These are phyloP conservation scores for Aspergillus sojae DNA, from an alignment of 2,329 filamentous ascomycete species.

Conservation along the genomic window DNA sequence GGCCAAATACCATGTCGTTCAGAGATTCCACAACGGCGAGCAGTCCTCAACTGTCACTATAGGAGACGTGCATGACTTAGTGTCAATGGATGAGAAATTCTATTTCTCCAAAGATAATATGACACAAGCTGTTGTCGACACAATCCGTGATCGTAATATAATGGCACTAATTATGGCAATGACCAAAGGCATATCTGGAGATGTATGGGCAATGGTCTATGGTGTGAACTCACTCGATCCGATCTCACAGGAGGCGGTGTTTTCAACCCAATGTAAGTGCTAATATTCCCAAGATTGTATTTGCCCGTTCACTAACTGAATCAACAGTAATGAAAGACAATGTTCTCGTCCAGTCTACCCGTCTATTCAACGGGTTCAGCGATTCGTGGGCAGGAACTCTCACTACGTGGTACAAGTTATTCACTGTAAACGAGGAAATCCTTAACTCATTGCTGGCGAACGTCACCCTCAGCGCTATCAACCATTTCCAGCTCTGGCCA, in stretches of 20 bases:
- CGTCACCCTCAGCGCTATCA: not conserved
- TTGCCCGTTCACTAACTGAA: not conserved
- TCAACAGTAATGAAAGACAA: not conserved
- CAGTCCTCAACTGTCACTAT: not conserved
- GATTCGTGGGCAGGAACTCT: not conserved
- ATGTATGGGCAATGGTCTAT: not conserved
- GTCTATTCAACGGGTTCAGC: not conserved
- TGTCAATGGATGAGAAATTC: not conserved
- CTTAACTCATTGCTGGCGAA: not conserved
- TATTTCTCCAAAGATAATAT: not conserved
- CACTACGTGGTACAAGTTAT: accelerated
- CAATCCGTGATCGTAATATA: not conserved
- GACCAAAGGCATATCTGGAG: not conserved
- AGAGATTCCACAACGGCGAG: not conserved
- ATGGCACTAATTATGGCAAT: not conserved
- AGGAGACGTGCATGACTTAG: not conserved
- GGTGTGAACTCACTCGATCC: not conserved
- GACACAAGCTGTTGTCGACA: not conserved
- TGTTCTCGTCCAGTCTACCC: not conserved
- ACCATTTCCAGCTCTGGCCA: not conserved
- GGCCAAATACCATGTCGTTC: not conserved
- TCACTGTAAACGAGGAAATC: not conserved
- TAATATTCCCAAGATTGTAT: accelerated
- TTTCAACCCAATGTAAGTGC: not conserved
- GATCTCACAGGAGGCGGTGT: not conserved